Evolutionary conservation across 177 flowering plant genomes (phyloP).

Genomic region (Vitis hybrid): DNA sequence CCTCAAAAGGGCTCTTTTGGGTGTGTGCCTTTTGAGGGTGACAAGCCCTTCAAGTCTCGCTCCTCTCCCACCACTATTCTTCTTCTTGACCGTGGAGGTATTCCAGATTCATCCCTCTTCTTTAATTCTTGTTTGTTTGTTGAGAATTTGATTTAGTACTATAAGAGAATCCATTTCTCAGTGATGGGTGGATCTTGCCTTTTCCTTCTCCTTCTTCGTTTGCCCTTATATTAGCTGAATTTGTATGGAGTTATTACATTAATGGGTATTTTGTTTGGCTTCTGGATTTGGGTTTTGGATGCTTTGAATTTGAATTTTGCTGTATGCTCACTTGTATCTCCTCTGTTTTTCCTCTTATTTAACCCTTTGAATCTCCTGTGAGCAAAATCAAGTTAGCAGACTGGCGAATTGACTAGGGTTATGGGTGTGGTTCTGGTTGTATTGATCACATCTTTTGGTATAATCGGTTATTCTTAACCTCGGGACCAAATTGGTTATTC

Average conservation of each 20-base stretch:
- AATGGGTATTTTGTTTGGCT: not conserved
- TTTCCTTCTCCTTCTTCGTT: not conserved
- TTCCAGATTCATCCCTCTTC: not conserved
- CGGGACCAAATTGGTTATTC: too few species aligned
- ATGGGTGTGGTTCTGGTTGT: too few species aligned
- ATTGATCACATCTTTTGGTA: too few species aligned
- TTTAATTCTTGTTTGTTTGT: not conserved
- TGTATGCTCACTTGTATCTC: not conserved
- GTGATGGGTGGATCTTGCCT: not conserved
- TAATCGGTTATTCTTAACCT: too few species aligned
- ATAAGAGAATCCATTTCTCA: not conserved
- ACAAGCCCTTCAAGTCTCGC: conserved; percentile 49
- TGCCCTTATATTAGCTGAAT: too few species aligned
- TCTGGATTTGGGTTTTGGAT: not conserved
- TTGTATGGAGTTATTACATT: not conserved
- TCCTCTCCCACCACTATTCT: conserved; percentile 55
- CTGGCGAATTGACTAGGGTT: too few species aligned
- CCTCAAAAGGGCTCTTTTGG: conserved; percentile 47
- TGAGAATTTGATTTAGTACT: not conserved
- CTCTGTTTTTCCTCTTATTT: too few species aligned
- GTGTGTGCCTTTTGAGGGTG: conserved; percentile 52
- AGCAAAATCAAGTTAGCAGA: too few species aligned
- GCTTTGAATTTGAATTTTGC: not conserved
- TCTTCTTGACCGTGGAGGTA: conserved; percentile 94
- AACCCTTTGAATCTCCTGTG: too few species aligned